Percentiles rank a stretch among this genome's conserved stretches.
These are phyloP conservation scores for Phytopythium vexans DNA, from an alignment of 352 stramenopile species.

Conservation along the genomic window DNA sequence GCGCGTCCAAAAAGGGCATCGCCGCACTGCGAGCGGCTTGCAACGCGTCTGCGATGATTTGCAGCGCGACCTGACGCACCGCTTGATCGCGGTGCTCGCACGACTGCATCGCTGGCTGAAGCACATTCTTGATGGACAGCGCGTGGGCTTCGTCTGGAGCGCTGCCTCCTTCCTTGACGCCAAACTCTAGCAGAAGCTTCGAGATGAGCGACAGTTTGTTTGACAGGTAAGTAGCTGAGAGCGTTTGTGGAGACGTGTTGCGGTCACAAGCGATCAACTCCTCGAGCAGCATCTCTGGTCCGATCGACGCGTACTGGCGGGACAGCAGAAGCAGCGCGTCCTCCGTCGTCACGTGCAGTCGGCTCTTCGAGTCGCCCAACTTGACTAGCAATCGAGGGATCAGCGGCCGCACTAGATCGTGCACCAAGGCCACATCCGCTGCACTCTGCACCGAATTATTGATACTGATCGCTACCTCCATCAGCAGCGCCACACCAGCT, in stretches of 20 bases:
- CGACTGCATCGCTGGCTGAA: slow-evolving; percentile 62
- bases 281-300: slow-evolving; percentile 67
- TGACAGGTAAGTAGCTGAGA: slow-evolving; percentile 52
- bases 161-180: slow-evolving; percentile 40
- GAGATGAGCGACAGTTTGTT: slow-evolving; percentile 75
- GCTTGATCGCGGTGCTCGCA: slow-evolving; percentile 73
- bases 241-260: slow-evolving; percentile 43
- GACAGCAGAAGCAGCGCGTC: slow-evolving; percentile 72
- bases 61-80: slow-evolving; percentile 56
- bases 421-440: slow-evolving; percentile 22
- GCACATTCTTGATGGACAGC: slow-evolving; percentile 59
- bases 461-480: slow-evolving; percentile 69
- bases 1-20: slow-evolving; percentile 69
- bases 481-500: slow-evolving; percentile 59
- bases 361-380: slow-evolving; percentile 71
- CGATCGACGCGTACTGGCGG: slow-evolving; percentile 51
- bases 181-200: slow-evolving; percentile 79
- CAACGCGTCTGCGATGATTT: slow-evolving; percentile 69
- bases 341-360: slow-evolving; percentile 67
- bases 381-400: slow-evolving; percentile 71
- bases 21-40: slow-evolving; percentile 50
- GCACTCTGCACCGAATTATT: slow-evolving; percentile 22
- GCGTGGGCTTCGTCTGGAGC: slow-evolving; percentile 1
- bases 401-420: slow-evolving; percentile 62
- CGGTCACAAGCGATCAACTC: slow-evolving; percentile 70